Evolutionary conservation across 169 alveolate genomes (phyloP).

Genomic region (Eimeria necatrix): DNA sequence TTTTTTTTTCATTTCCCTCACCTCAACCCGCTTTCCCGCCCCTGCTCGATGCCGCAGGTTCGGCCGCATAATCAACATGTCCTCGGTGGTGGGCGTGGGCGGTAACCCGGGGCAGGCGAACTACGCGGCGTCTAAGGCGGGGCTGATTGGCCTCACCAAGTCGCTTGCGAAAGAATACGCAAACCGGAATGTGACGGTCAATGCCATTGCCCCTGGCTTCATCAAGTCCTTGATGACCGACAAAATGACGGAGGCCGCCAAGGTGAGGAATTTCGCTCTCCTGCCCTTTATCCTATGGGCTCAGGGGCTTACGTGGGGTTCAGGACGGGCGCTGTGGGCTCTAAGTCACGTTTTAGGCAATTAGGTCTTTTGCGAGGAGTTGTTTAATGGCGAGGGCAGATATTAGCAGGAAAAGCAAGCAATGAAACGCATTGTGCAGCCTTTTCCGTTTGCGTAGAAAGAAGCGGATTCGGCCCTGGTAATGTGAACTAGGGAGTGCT

Average conservation of each 20-base stretch:
- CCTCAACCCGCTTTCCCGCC: neutral
- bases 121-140: constrained; percentile 95
- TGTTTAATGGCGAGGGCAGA: neutral
- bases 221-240: constrained; percentile 86
- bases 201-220: constrained; percentile 93
- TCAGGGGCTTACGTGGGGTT: too few relatives aligned
- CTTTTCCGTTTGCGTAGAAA: too few relatives aligned
- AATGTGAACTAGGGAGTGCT: too few relatives aligned
- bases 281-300: too few relatives aligned
- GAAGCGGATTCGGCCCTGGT: too few relatives aligned
- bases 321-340: too few relatives aligned
- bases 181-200: constrained; percentile 89
- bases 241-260: constrained; percentile 81
- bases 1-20: neutral
- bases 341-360: too few relatives aligned
- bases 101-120: constrained; percentile 95
- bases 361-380: neutral
- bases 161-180: constrained; percentile 95
- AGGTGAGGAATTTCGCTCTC: constrained; percentile 74
- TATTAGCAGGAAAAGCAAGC: neutral
- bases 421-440: too few relatives aligned
- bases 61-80: constrained; percentile 87
- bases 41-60: constrained; percentile 7
- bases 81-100: constrained; percentile 91
- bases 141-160: constrained; percentile 92